Conservation (phyloP, 805 yeast species). For the Candida yuanshanica region DNA sequence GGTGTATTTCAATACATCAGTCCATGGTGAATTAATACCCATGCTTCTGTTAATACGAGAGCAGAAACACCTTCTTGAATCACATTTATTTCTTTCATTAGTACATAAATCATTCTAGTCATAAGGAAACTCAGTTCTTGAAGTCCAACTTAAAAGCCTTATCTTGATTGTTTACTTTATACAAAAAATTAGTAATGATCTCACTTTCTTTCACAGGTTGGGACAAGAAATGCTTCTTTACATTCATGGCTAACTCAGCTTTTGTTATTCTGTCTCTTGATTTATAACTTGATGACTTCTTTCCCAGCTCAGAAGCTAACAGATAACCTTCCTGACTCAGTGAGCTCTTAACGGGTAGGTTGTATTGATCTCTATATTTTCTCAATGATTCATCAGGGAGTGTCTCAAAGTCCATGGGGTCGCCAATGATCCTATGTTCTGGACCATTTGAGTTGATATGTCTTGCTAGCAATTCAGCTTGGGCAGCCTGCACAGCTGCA, state of each 20-base stretch:
- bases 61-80: too few relatives aligned
- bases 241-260: slow-evolving; percentile 51
- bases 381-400: slow-evolving; percentile 62
- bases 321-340: slow-evolving; percentile 65
- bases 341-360: slow-evolving; percentile 52
- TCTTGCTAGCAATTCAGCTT: slow-evolving; percentile 58
- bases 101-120: too few relatives aligned
- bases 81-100: too few relatives aligned
- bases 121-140: slow-evolving; percentile 11
- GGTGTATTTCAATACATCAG: too few relatives aligned
- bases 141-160: slow-evolving; percentile 37
- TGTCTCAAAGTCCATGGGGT: slow-evolving; percentile 65
- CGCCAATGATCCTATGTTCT: slow-evolving; percentile 40
- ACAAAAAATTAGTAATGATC: slow-evolving; percentile 80
- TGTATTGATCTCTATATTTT: slow-evolving; percentile 58
- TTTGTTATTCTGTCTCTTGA: slow-evolving; percentile 45
- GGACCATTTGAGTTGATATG: slow-evolving; percentile 77
- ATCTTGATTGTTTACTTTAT: slow-evolving; percentile 71
- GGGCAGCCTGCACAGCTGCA: slow-evolving; percentile 53
- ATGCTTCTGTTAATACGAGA: too few relatives aligned
- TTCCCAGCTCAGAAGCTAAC: slow-evolving; percentile 67
- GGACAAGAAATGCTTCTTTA: slow-evolving; percentile 61
- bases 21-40: too few relatives aligned
- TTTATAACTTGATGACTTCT: slow-evolving; percentile 47
- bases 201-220: slow-evolving; percentile 73